Base-by-base conservation (phyloP, 2,329 filamentous ascomycete species). In the Penicillium rolfsii region DNA sequence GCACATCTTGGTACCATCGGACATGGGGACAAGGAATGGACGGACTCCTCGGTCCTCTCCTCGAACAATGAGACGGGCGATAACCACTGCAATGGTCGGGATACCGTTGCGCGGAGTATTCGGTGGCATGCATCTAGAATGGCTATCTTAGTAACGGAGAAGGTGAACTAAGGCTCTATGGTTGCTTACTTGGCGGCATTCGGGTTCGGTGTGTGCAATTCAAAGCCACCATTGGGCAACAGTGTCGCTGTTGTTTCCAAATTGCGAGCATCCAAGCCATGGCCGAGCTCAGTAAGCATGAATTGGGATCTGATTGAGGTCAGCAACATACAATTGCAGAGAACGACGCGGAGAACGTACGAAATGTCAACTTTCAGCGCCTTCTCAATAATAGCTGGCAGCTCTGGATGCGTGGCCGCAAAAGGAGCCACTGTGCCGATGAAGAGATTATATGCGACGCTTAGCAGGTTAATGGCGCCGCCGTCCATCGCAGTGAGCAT, bases 281-380 rank as follows among this genome's bases (percentile, higher is more conserved):
- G 77, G 1, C 75, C 75, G 5, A 78, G 58, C 57, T 80, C 77
- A 0, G 76, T 80, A 2, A 80, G 67, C 68, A 80, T 69, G 55
- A 77, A 80, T 50, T 77, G 70, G 24, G 41, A 45, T 45, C 41
- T 45, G 24, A 45, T 24, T 19, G 19, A 26, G 19, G 41, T 45
- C 9, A 45, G 12, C 3, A 45, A 45, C 4, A 45, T 45, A 6
- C 12, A 24, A n/a, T 5, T 45, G 2, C 19, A 22, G 22, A 12
- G 19, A 24, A 24, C 1, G 8, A 14, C 19, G 41, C 5, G 41
- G 22, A 24, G 4, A 26, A 45, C 41, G 8, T 5, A 45, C 41
- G 41, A 45, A 11, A 45, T 45, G 24, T 45, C 41, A 26, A 45
- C 41, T 11, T 22, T 45, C 22, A 45, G 14, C 9, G 41, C 41